These are phyloP conservation scores for Sporormia fimetaria DNA, from an alignment of 495 filamentous ascomycete genomes.

Conservation along the genomic window DNA sequence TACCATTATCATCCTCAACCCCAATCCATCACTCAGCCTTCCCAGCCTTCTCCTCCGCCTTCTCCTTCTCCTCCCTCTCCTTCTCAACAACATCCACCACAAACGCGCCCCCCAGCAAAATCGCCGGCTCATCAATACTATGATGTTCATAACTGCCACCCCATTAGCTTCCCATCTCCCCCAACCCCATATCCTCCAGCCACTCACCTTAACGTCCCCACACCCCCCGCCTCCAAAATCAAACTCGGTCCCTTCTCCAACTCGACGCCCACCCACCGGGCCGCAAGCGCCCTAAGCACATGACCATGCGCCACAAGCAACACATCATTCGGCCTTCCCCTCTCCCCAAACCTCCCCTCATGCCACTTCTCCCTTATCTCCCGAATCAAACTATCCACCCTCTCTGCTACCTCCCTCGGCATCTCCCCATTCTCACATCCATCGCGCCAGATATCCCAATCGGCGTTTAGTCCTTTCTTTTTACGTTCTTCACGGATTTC, in stretches of 20 bases:
- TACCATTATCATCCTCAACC: too few relatives aligned
- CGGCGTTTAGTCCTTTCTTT: constrained; percentile 36
- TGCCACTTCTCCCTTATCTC: constrained; percentile 32
- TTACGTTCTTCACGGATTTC: constrained; percentile 54
- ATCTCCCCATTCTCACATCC: constrained; percentile 49
- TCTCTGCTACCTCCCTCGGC: constrained; percentile 31
- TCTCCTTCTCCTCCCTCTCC: constrained; percentile 20
- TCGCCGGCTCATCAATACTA: constrained; percentile 55
- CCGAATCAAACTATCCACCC: constrained; percentile 31
- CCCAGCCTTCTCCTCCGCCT: neutral
- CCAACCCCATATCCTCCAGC: neutral
- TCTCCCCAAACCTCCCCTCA: constrained; percentile 27
- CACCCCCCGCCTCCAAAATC: constrained; percentile 39
- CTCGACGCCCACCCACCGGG: constrained; percentile 22
- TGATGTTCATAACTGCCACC: constrained; percentile 47
- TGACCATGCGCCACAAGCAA: constrained; percentile 36
- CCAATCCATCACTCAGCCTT: neutral
- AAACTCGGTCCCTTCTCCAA: constrained; percentile 29
- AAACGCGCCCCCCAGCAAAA: constrained; percentile 55
- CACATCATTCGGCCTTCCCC: constrained; percentile 31
- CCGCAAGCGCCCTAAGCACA: constrained; percentile 32
- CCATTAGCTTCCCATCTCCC: constrained; percentile 21
- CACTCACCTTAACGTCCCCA: constrained; percentile 50
- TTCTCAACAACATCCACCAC: constrained; percentile 43
- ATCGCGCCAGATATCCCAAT: constrained; percentile 38